Conservation (phyloP, 345 rosid species). For the Acer yangbiense region DNA sequence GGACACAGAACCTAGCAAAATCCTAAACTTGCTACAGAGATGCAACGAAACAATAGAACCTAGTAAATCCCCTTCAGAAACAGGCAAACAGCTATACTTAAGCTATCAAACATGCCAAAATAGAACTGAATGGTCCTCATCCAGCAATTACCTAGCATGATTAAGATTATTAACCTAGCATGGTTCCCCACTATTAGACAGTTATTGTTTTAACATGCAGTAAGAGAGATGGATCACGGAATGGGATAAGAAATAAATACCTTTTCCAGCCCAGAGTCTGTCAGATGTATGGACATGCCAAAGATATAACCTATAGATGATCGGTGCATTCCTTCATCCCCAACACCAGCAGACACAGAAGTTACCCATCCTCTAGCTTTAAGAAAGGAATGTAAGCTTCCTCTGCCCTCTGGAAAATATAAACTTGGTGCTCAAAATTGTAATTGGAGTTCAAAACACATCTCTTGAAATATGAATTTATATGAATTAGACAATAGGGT, state of each 20-base stretch:
- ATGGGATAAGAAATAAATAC: constrained; percentile 31
- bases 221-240: background rate
- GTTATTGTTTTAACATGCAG: background rate
- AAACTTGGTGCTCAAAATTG: constrained; percentile 20
- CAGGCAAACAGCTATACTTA: background rate
- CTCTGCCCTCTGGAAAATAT: constrained; percentile 84
- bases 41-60: background rate
- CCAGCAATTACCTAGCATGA: background rate
- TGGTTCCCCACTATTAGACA: background rate
- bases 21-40: background rate
- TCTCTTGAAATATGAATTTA: constrained; percentile 1
- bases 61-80: background rate
- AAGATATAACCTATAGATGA: constrained; percentile 87
- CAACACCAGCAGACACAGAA: constrained; percentile 89
- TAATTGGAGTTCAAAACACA: constrained; percentile 18
- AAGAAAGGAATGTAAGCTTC: constrained; percentile 85
- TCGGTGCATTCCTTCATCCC: constrained; percentile 86
- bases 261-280: constrained; percentile 92
- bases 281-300: constrained; percentile 82
- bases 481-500: background rate
- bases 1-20: background rate
- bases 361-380: constrained; percentile 88
- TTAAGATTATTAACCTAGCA: background rate
- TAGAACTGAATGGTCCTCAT: background rate
- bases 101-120: background rate